Conservation (phyloP, 805 yeast species). For the Cyberlindnera nakhonratchasimensis region DNA sequence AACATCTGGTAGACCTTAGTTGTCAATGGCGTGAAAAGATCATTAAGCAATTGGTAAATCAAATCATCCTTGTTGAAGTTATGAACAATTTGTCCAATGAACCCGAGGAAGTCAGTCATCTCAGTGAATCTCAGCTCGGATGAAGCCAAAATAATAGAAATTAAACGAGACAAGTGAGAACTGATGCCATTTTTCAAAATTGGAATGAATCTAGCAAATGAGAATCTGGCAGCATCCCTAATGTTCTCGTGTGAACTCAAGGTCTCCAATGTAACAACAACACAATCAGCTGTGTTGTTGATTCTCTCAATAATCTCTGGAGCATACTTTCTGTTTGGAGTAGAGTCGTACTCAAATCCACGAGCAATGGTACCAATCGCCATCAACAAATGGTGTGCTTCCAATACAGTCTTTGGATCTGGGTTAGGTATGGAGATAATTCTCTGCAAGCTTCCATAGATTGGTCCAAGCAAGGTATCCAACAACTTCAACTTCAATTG, state of each 20-base stretch:
- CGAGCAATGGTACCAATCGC: conserved; percentile 88
- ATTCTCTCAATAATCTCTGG: conserved; percentile 46
- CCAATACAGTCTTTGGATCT: conserved; percentile 50
- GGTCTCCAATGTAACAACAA: conserved; percentile 76
- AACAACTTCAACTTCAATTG: conserved; percentile 41
- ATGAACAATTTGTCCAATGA: conserved; percentile 85
- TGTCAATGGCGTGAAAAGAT: conserved; percentile 70
- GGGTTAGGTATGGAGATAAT: conserved; percentile 47
- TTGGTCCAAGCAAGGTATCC: conserved; percentile 68
- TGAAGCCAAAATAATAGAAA: conserved; percentile 58
- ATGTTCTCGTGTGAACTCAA: conserved; percentile 63
- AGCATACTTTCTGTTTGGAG: conserved; percentile 32
- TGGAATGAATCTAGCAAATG: conserved; percentile 84
- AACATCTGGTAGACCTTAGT: conserved; percentile 56
- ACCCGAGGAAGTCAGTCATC: conserved; percentile 75
- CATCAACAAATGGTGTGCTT: conserved; percentile 82
- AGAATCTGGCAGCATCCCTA: conserved; percentile 82
- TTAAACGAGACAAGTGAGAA: conserved; percentile 61
- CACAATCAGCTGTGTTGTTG: conserved; percentile 73
- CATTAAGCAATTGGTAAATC: conserved; percentile 70
- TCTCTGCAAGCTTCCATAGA: conserved; percentile 66
- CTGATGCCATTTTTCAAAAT: conserved; percentile 53
- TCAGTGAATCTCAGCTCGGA: conserved; percentile 60
- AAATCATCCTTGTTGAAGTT: conserved; percentile 61
- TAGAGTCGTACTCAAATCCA: conserved; percentile 54